phyloP scores from a whole-genome alignment of 306 rosid species.

The Medicago lupulina region DNA sequence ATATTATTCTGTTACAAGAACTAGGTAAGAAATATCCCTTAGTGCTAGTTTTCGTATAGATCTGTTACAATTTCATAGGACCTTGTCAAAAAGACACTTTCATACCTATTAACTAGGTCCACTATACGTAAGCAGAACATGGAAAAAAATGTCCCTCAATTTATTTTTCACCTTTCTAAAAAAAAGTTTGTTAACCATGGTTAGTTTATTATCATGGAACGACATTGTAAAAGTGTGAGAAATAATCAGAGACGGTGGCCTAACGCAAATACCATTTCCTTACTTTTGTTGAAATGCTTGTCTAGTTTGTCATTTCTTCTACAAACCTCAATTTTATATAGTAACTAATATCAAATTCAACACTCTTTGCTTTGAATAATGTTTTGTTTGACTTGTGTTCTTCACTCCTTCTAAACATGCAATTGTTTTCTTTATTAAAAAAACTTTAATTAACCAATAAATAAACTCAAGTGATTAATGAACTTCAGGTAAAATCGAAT shows the following conservation, averaged over 20 bases:
- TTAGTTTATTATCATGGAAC: slow-evolving; percentile 25
- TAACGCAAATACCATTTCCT: slow-evolving; percentile 55
- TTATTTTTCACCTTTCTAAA: slow-evolving; percentile 10
- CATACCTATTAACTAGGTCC: slow-evolving; percentile 51
- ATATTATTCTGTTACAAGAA: slow-evolving; percentile 30
- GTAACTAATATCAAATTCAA: slow-evolving; percentile 41
- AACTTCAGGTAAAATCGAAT: no score
- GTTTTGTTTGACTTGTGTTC: slow-evolving; percentile 53
- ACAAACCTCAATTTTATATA: slow-evolving; percentile 24
- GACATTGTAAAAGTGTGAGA: slow-evolving; percentile 32
- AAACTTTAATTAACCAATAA: no score
- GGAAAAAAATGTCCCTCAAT: slow-evolving; percentile 5
- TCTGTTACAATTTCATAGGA: slow-evolving; percentile 27
- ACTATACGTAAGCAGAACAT: slow-evolving; percentile 45
- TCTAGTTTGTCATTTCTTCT: slow-evolving; percentile 45
- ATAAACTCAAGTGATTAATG: no score
- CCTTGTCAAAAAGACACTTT: slow-evolving; percentile 53
- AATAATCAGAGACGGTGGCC: slow-evolving; percentile 54
- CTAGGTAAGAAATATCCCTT: slow-evolving; percentile 46
- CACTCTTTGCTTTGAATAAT: slow-evolving; percentile 34
- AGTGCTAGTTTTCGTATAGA: slow-evolving; percentile 44
- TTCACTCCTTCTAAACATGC: slow-evolving; percentile 16
- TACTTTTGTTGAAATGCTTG: slow-evolving; percentile 43
- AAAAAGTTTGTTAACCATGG: slow-evolving; percentile 40
- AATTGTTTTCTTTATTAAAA: no score